Conservation (phyloP, 352 stramenopile genomes). For the Phytophthora aleatoria region DNA sequence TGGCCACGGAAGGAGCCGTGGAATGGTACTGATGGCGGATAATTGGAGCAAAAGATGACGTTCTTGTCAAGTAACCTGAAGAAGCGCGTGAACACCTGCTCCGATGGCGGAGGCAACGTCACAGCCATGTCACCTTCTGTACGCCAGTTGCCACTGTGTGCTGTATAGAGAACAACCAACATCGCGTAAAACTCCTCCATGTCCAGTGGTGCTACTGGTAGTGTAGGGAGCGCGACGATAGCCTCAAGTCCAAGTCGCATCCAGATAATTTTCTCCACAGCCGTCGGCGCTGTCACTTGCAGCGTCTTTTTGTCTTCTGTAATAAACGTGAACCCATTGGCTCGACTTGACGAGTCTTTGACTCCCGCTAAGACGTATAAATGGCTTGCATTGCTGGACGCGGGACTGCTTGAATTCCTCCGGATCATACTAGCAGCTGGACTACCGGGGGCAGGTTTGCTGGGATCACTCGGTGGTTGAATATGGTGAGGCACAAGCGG, state of each 20-base stretch:
- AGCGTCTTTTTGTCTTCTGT: constrained; percentile 88
- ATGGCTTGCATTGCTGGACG: constrained; percentile 60
- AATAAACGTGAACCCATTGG: constrained; percentile 89
- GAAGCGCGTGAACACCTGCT: constrained; percentile 89
- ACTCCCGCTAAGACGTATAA: constrained; percentile 83
- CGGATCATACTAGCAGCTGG: constrained; percentile 42
- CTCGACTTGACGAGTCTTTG: constrained; percentile 80
- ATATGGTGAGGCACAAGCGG: constrained; percentile 62
- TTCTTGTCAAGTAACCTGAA: constrained; percentile 87
- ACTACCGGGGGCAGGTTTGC: constrained; percentile 37
- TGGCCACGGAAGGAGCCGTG: constrained; percentile 82
- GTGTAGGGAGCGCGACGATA: constrained; percentile 82
- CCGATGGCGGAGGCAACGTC: constrained; percentile 80
- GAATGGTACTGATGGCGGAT: constrained; percentile 87
- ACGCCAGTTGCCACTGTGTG: constrained; percentile 77
- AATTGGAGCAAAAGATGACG: constrained; percentile 90
- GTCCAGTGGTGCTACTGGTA: constrained; percentile 80
- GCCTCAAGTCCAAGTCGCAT: constrained; percentile 85
- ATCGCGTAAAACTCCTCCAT: constrained; percentile 92
- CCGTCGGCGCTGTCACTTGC: constrained; percentile 73
- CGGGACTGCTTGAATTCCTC: constrained; percentile 49
- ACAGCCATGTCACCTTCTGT: constrained; percentile 89
- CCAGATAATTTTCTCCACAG: constrained; percentile 89
- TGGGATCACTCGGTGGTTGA: constrained; percentile 38
- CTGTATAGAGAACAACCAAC: constrained; percentile 87